Conservation (phyloP, 2,329 filamentous ascomycete species). For the Penicillium glabrum region DNA sequence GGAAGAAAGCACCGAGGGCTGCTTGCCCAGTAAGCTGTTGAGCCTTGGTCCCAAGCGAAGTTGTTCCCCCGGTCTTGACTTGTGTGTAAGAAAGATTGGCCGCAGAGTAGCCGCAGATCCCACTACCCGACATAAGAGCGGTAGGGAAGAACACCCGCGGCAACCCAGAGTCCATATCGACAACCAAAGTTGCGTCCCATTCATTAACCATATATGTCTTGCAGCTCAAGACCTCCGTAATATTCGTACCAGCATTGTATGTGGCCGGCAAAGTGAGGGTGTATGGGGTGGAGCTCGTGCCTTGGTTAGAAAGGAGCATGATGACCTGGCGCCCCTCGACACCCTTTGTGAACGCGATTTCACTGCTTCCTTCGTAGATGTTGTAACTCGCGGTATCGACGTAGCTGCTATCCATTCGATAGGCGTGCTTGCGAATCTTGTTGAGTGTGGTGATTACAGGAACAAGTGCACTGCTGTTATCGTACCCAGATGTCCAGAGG, state of each 20-base stretch:
- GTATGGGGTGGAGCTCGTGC: slow-evolving; percentile 30
- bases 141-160: slow-evolving; percentile 32
- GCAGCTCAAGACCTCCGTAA: slow-evolving; percentile 32
- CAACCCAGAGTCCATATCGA: slow-evolving; percentile 32
- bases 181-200: slow-evolving; percentile 18
- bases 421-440: slow-evolving; percentile 43
- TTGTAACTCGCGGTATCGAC: slow-evolving; percentile 29
- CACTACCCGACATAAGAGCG: slow-evolving; percentile 30
- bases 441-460: slow-evolving; percentile 43
- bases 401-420: slow-evolving; percentile 37
- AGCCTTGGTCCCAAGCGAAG: not conserved
- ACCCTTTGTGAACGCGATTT: slow-evolving; percentile 50
- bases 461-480: slow-evolving; percentile 40
- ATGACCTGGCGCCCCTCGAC: slow-evolving; percentile 41
- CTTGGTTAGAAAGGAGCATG: slow-evolving; percentile 46
- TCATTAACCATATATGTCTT: slow-evolving; percentile 26
- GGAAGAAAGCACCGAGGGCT: not conserved
- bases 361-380: slow-evolving; percentile 26
- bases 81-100: slow-evolving; percentile 6
- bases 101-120: slow-evolving; percentile 27
- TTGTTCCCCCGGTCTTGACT: slow-evolving; percentile 1
- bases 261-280: slow-evolving; percentile 29
- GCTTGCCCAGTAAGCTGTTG: not conserved
- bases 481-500: slow-evolving; percentile 49
- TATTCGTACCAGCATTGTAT: slow-evolving; percentile 22